Evolutionary conservation across 139 green algal species (phyloP), one percentile per base, ranked within the genome.

Genomic region (Chlorella ohadii): DNA sequence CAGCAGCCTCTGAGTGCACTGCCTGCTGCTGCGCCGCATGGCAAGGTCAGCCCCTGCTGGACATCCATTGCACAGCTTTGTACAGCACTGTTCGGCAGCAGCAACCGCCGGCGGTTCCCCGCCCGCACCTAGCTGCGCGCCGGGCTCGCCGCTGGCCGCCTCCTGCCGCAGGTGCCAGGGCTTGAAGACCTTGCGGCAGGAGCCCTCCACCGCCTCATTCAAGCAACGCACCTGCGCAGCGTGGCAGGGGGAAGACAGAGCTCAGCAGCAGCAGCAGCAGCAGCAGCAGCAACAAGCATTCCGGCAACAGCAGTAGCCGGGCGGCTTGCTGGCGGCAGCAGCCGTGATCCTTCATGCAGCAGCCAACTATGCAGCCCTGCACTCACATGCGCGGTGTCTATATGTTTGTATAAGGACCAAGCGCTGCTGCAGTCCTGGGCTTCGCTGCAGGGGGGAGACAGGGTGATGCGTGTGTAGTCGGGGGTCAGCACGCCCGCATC

Each of bases 381-480:
- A 41, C 88, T 33, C 61, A 96, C 94, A 65, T 88, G 76, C 19
- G 76, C 57, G 16, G 89, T 83, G 78, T 96, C 91, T 41, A 98
- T 91, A 79, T 96, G 90, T 79, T 97, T 95, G 88, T 96, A 94
- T 1, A 98, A 85, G 0, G 91, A 95, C 84, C 93, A 98, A 0
- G 92, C 88, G 15, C 91, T 88, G 0, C 93, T 93, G 80, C 95
- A 98, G 61, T 98, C 94, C 0, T 89, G 78, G 5, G 85, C 89
- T 39, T 93, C 92, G 63, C 51, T 59, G 51, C 51, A 59, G 15
- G 7, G 11, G 44, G 11, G 44, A 11, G 11, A 11, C 7, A 11
- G 11, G 44, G 44, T 6, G 44, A 11, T 11, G 44, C 9, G 44
- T 51, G 44, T 6, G 44, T 9, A 51, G 44, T 51, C 44, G 44